phyloP scores from a whole-genome alignment of 2,329 filamentous ascomycete species.

The Ilyonectria destructans region DNA sequence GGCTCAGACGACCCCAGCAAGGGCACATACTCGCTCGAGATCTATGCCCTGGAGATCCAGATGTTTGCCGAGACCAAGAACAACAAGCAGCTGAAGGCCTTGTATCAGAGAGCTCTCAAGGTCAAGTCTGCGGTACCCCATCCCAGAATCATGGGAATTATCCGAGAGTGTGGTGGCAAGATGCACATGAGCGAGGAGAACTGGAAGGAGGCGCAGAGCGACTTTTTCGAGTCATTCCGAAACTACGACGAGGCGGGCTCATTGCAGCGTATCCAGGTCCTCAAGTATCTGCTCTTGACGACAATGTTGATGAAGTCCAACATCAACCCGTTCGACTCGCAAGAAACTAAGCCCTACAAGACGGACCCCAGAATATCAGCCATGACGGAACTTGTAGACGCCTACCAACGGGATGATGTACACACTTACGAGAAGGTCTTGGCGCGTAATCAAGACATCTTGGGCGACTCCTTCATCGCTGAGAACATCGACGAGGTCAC shows the following conservation, averaged over 20 bases:
- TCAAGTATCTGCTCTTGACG: slow-evolving; percentile 96
- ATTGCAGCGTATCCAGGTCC: slow-evolving; percentile 94
- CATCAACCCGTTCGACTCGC: slow-evolving; percentile 99
- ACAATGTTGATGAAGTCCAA: slow-evolving; percentile 99
- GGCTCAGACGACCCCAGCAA: slow-evolving; percentile 94
- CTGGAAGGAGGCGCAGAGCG: slow-evolving; percentile 96
- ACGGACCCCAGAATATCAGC: slow-evolving; percentile 94
- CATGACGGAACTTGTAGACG: slow-evolving; percentile 97
- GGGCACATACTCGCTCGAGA: slow-evolving; percentile 95
- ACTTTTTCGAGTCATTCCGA: slow-evolving; percentile 98
- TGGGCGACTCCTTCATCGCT: slow-evolving; percentile 95
- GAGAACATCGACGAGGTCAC: slow-evolving; percentile 99
- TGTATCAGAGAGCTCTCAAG: slow-evolving; percentile 92
- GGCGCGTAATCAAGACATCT: slow-evolving; percentile 88
- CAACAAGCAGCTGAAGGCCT: slow-evolving; percentile 94
- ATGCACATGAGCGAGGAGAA: slow-evolving; percentile 99
- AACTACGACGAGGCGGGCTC: slow-evolving; percentile 99
- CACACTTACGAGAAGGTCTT: slow-evolving; percentile 91
- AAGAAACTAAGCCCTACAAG: slow-evolving; percentile 98
- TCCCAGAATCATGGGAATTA: slow-evolving; percentile 99
- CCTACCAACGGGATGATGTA: slow-evolving; percentile 96
- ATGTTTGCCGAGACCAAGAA: slow-evolving; percentile 98
- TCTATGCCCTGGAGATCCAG: slow-evolving; percentile 97
- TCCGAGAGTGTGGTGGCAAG: slow-evolving; percentile 98
- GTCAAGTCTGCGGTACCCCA: slow-evolving; percentile 98